Evolutionary conservation across 495 filamentous ascomycete genomes (phyloP).

Genomic region (Viridothelium virens): DNA sequence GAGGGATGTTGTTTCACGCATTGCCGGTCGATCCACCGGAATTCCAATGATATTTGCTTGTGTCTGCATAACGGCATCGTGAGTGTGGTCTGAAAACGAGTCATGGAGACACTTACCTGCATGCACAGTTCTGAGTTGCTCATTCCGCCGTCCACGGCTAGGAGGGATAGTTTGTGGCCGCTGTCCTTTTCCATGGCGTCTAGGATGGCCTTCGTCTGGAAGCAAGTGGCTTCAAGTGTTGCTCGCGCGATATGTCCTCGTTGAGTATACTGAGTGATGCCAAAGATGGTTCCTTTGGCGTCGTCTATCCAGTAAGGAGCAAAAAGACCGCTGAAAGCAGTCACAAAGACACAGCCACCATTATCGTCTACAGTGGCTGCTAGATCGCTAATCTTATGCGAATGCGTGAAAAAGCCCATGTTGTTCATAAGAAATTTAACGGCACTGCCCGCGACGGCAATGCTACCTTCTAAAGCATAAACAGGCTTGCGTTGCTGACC

Average conservation of each 20-base stretch:
- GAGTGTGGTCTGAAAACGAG: not conserved
- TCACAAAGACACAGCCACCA: constrained; percentile 86
- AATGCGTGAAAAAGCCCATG: constrained; percentile 69
- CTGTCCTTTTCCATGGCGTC: constrained; percentile 91
- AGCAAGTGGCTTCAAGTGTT: constrained; percentile 87
- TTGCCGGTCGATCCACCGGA: constrained; percentile 73
- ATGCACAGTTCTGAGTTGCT: constrained; percentile 87
- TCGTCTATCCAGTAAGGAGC: constrained; percentile 96
- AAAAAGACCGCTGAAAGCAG: constrained; percentile 87
- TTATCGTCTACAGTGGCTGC: constrained; percentile 73
- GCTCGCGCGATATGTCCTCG: constrained; percentile 85
- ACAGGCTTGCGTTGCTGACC: constrained; percentile 62
- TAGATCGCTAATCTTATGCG: constrained; percentile 69
- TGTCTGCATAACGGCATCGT: constrained; percentile 42
- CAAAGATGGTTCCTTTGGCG: constrained; percentile 82
- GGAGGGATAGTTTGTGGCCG: constrained; percentile 59
- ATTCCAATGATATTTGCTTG: constrained; percentile 86
- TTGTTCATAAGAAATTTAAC: constrained; percentile 88
- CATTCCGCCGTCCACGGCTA: constrained; percentile 89
- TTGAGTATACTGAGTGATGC: constrained; percentile 82
- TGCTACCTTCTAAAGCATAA: constrained; percentile 83
- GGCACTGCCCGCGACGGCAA: constrained; percentile 81
- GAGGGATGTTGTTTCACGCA: constrained; percentile 90
- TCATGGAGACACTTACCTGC: constrained; percentile 51
- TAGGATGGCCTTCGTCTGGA: constrained; percentile 86